These are phyloP conservation scores for Mrakia gelida DNA, from an alignment of 768 basidiomycete species.

Conservation along the genomic window DNA sequence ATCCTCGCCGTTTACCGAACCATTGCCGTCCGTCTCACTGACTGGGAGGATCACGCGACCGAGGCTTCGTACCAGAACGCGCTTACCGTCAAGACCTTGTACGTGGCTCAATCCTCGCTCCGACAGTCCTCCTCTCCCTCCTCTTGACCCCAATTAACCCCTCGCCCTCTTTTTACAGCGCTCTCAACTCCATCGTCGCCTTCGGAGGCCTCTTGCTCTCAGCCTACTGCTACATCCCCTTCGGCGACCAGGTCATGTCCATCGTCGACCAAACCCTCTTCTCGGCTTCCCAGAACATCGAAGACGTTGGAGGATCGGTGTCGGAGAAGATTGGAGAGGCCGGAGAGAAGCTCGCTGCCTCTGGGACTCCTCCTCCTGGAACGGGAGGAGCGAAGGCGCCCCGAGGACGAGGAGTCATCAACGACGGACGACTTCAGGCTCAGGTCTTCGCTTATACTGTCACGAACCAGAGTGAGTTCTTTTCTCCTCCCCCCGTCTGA, in stretches of 20 bases:
- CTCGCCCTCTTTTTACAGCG: constrained; percentile 36
- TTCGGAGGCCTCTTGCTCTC: constrained; percentile 86
- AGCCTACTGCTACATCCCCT: constrained; percentile 94
- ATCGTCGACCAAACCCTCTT: constrained; percentile 40
- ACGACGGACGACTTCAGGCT: constrained; percentile 60
- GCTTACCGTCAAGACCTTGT: constrained; percentile 82
- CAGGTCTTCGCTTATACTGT: constrained; percentile 56
- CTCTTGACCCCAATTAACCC: too few relatives aligned
- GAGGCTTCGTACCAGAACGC: constrained; percentile 70
- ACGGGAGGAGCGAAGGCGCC: constrained; percentile 12
- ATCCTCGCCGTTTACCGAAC: constrained; percentile 67
- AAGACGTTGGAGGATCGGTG: constrained; percentile 12
- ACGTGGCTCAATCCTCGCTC: too few relatives aligned
- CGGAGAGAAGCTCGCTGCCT: constrained; percentile 39
- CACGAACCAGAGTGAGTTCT: constrained; percentile 61
- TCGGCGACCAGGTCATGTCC: constrained; percentile 77
- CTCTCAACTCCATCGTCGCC: constrained; percentile 79
- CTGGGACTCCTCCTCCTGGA: constrained; percentile 32
- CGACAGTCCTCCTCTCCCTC: too few relatives aligned
- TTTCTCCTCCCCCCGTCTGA: background rate
- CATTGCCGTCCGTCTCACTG: constrained; percentile 54
- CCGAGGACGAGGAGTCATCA: constrained; percentile 41
- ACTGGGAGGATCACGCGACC: constrained; percentile 88
- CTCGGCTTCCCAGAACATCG: background rate
- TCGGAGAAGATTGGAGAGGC: constrained; percentile 37